Conservation (phyloP, 192 early-diverging fungal species). For the Mortierella alpina region DNA sequence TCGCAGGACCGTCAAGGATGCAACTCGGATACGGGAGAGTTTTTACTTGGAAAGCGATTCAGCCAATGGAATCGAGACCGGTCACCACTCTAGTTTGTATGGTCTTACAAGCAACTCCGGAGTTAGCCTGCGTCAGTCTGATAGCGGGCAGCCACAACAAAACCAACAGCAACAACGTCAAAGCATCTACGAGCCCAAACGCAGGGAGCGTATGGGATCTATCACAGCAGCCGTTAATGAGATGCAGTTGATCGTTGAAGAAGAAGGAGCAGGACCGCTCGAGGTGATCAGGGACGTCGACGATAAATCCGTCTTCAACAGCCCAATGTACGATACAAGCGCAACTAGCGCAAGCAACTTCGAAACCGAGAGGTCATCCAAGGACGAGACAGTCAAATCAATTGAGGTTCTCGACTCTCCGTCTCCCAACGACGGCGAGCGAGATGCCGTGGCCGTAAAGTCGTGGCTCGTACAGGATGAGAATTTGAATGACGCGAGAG, state of each 20-base stretch:
- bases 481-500: constrained; percentile 3
- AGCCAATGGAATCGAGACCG: constrained; percentile 3
- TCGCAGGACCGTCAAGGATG: constrained; percentile 32
- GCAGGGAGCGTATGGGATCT: constrained; percentile 38
- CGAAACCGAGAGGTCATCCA: no score
- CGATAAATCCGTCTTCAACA: no score
- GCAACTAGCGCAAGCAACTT: no score
- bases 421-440: constrained; percentile 1
- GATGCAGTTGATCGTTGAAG: constrained; percentile 27
- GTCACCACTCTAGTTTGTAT: constrained; percentile 28
- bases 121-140: not conserved
- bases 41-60: constrained; percentile 31
- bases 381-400: no score
- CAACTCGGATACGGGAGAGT: constrained; percentile 34
- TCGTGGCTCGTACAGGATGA: constrained; percentile 11
- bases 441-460: constrained; percentile 24
- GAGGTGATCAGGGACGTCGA: not conserved
- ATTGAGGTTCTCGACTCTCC: no score
- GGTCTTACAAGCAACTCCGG: constrained; percentile 26
- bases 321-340: no score
- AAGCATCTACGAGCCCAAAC: constrained; percentile 23
- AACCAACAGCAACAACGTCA: constrained; percentile 17
- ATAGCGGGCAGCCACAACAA: constrained; percentile 6
- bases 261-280: constrained; percentile 6
- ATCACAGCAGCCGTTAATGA: constrained; percentile 35